Evolutionary conservation across 176 grass and related monocot species (phyloP).

Genomic region (Triticum timopheevii): DNA sequence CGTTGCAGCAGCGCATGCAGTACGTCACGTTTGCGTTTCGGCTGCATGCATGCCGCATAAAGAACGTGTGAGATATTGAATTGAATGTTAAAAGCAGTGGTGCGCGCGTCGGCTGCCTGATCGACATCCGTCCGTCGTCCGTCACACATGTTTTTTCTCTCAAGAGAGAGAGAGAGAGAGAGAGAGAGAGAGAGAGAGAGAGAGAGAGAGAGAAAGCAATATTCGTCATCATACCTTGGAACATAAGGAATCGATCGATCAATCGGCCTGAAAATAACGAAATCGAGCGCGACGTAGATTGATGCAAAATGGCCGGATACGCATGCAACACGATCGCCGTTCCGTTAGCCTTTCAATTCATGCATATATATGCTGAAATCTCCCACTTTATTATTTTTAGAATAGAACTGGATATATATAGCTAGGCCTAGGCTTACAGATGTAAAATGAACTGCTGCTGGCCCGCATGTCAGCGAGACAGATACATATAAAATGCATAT

Average conservation of each 20-base stretch:
- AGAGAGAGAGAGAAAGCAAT: background rate
- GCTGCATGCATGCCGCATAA: background rate
- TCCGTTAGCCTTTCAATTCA: slow-evolving; percentile 44
- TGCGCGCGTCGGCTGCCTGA: slow-evolving; percentile 7
- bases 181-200: too few species aligned
- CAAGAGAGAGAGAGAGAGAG: too few species aligned
- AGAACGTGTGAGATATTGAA: background rate
- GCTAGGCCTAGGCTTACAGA: too few species aligned
- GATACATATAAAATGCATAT: background rate
- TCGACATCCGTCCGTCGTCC: background rate
- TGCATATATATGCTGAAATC: background rate
- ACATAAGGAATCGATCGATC: slow-evolving; percentile 20
- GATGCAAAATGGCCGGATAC: background rate
- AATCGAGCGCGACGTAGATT: slow-evolving; percentile 19
- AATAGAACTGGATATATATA: too few species aligned
- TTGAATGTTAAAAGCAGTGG: background rate
- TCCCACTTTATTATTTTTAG: background rate
- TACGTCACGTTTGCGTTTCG: background rate
- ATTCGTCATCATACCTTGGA: slow-evolving; percentile 38
- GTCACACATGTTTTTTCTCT: slow-evolving; percentile 1
- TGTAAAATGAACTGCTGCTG: too few species aligned
- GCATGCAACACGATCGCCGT: background rate
- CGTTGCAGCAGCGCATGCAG: too few species aligned
- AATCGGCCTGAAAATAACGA: slow-evolving; percentile 26
- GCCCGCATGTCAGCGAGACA: too few species aligned